phyloP scores from a whole-genome alignment of 345 rosid species.

The Dipteronia sinensis region DNA sequence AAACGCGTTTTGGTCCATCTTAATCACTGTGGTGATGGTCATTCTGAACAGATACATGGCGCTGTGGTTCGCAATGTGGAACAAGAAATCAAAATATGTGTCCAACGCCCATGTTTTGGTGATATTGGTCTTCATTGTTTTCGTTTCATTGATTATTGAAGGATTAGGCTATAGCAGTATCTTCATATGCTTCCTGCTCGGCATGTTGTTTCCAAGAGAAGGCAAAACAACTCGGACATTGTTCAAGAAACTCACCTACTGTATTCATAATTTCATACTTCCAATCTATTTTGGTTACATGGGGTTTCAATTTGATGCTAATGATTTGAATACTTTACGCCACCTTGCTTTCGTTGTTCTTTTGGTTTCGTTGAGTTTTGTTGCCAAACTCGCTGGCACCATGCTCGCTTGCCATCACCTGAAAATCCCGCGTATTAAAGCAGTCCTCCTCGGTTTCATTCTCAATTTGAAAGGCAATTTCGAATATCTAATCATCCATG shows the following conservation, averaged over 20 bases:
- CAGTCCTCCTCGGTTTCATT: conserved; percentile 49
- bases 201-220: conserved; percentile 75
- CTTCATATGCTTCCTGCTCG: conserved; percentile 54
- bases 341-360: conserved; percentile 30
- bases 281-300: conserved; percentile 82
- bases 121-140: conserved; percentile 43
- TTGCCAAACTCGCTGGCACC: conserved; percentile 63
- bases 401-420: conserved; percentile 52
- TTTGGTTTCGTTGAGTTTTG: conserved; percentile 41
- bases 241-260: conserved; percentile 56
- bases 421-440: conserved; percentile 56
- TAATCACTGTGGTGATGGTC: conserved; percentile 37
- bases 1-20: conserved; percentile 25
- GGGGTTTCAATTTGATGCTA: conserved; percentile 64
- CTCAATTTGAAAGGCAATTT: conserved; percentile 73
- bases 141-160: conserved; percentile 46
- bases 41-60: conserved; percentile 53
- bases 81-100: conserved; percentile 59
- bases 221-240: conserved; percentile 78
- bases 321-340: conserved; percentile 1
- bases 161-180: conserved; percentile 42
- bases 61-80: conserved; percentile 56
- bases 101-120: conserved; percentile 55
- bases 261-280: conserved; percentile 72
- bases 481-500: conserved; percentile 55